Evolutionary conservation across 257 asterid genomes (phyloP).

Genomic region (Capsicum pubescens): DNA sequence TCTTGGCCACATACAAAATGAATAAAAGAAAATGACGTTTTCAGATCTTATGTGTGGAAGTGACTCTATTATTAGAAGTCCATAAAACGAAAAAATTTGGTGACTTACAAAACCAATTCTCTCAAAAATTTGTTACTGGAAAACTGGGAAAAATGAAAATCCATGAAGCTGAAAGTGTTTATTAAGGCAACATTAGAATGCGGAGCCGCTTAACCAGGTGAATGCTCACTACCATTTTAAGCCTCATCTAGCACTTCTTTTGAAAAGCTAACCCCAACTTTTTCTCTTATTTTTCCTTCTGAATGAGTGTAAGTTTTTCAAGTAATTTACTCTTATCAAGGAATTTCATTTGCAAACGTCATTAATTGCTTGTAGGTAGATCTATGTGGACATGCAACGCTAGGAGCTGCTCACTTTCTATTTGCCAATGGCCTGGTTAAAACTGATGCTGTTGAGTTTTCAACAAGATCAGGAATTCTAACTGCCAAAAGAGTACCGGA

Average conservation of each 20-base stretch:
- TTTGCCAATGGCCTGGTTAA: constrained; percentile 57
- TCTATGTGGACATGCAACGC: constrained; percentile 95
- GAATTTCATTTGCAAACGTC: not conserved
- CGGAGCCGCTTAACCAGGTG: not conserved
- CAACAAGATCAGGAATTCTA: constrained; percentile 72
- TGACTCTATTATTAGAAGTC: no score
- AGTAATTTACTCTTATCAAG: not conserved
- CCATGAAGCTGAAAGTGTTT: not conserved
- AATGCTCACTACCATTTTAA: not conserved
- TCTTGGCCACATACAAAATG: no score
- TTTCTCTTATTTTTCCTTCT: not conserved
- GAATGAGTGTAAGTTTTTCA: not conserved
- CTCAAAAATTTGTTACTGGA: not conserved
- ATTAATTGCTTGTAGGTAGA: constrained; percentile 54
- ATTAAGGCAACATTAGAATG: not conserved
- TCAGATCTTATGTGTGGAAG: no score
- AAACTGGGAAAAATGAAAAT: not conserved
- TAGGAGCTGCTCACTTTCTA: constrained; percentile 85
- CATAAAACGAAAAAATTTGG: no score
- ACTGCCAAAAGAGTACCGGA: constrained; percentile 62
- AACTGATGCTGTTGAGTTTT: constrained; percentile 65
- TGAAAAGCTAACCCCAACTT: not conserved
- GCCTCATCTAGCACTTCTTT: not conserved
- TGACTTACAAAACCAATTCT: no score
- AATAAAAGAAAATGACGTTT: no score